These are phyloP conservation scores for Lolium perenne DNA, from an alignment of 176 grass and related monocot genomes.

Conservation along the genomic window DNA sequence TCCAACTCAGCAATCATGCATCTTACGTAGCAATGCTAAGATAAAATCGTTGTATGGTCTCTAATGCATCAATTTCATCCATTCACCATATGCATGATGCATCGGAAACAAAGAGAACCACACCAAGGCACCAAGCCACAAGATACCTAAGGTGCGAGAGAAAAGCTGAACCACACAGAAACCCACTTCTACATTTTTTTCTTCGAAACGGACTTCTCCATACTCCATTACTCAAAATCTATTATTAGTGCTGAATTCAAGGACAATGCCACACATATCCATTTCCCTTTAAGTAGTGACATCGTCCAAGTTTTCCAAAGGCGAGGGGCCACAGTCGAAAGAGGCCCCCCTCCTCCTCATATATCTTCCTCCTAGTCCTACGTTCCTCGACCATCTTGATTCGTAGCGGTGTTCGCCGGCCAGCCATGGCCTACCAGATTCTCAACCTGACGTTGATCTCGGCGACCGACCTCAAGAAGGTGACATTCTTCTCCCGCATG, in stretches of 20 bases:
- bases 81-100: no score
- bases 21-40: no score
- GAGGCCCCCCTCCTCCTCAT: neutral
- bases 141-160: neutral
- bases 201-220: no score
- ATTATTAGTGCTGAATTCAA: slow-evolving; percentile 33
- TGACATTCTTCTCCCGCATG: slow-evolving; percentile 66
- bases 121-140: no score
- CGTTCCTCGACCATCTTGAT: neutral
- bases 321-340: neutral
- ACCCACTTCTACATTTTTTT: neutral
- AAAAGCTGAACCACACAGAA: neutral
- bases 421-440: slow-evolving; percentile 46
- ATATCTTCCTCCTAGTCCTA: neutral
- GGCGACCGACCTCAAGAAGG: slow-evolving; percentile 73
- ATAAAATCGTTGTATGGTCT: no score
- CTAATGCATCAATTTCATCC: no score
- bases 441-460: slow-evolving; percentile 80
- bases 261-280: neutral
- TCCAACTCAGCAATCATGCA: no score
- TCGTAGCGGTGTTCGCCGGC: no score
- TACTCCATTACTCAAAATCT: neutral
- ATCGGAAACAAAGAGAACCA: no score
- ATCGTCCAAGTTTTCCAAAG: neutral
- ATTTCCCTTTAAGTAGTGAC: neutral